phyloP scores from a whole-genome alignment of 164 flowering plant genomes.

The Dillenia suffruticosa region DNA sequence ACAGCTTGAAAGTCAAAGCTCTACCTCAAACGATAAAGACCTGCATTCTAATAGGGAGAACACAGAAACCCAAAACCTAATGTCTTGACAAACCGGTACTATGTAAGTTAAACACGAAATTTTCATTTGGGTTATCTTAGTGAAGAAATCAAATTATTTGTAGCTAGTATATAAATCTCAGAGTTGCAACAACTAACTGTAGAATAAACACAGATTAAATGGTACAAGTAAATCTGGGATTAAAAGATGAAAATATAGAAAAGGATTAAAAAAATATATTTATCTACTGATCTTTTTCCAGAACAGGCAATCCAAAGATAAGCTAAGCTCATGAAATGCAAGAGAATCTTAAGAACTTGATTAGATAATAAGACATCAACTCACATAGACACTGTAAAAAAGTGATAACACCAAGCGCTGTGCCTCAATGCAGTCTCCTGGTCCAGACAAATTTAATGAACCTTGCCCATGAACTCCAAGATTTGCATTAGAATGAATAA shows the following conservation, averaged over 20 bases:
- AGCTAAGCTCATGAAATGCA: not conserved
- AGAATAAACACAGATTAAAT: too few species aligned
- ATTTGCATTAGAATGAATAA: conserved; percentile 93
- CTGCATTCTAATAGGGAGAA: too few species aligned
- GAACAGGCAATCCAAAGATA: not conserved
- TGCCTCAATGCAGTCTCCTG: conserved; percentile 89
- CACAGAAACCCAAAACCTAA: too few species aligned
- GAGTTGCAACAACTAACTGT: too few species aligned
- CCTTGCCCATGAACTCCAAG: conserved; percentile 99
- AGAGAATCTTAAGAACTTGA: not conserved
- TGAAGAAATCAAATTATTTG: too few species aligned
- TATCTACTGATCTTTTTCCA: not conserved
- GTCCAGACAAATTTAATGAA: conserved; percentile 81
- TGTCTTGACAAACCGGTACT: too few species aligned
- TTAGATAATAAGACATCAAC: conserved; percentile 7
- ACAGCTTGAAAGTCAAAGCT: too few species aligned
- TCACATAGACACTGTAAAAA: conserved; percentile 89
- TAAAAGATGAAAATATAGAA: not conserved
- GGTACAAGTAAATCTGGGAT: not conserved
- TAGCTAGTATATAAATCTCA: too few species aligned
- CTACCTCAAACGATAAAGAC: too few species aligned
- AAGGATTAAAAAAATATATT: not conserved
- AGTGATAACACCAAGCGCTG: conserved; percentile 86
- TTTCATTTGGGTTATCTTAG: too few species aligned
- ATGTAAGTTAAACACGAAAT: too few species aligned